A percentile compares a stretch with the other conserved stretches of the same genome.
Evolutionary conservation across 352 stramenopile genomes (phyloP).

Genomic region (Blastocystis sp.): DNA sequence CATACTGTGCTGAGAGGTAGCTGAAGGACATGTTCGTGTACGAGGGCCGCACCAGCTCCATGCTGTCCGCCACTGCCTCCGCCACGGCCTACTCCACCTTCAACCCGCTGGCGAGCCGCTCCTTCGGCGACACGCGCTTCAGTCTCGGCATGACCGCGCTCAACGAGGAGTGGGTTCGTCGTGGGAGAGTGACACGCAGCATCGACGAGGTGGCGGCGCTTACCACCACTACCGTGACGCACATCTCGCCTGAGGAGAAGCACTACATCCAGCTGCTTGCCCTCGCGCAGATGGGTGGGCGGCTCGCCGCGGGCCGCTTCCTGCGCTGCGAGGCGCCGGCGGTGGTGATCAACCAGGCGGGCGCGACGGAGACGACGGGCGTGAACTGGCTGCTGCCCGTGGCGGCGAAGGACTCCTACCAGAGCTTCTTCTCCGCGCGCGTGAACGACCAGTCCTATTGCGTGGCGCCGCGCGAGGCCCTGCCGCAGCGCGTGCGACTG

Average conservation of each 20-base stretch:
- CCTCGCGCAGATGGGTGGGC: not conserved
- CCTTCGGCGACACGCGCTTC: slow-evolving; percentile 33
- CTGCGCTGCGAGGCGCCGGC: slow-evolving; percentile 1
- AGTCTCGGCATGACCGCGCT: not conserved
- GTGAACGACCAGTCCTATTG: not conserved
- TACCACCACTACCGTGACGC: not conserved
- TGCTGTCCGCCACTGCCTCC: slow-evolving; percentile 12
- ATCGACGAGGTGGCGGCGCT: slow-evolving; percentile 22
- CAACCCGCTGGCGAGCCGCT: slow-evolving; percentile 23
- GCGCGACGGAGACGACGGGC: slow-evolving; percentile 14
- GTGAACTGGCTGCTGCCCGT: slow-evolving; percentile 39
- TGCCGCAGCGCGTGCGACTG: slow-evolving; percentile 12
- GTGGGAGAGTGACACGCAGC: not conserved
- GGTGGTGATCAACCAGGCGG: slow-evolving; percentile 18
- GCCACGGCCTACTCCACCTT: slow-evolving; percentile 40
- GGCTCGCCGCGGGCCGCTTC: not conserved
- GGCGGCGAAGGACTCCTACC: not conserved
- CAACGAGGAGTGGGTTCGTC: not conserved
- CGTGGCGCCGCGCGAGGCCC: too few relatives aligned
- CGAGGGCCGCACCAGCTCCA: slow-evolving; percentile 37
- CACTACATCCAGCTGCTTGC: slow-evolving; percentile 37
- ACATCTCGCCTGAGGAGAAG: slow-evolving; percentile 20
- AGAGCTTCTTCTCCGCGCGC: not conserved
- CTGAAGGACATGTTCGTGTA: slow-evolving; percentile 55
- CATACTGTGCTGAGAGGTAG: not conserved